These are phyloP conservation scores for Colletotrichum sp. DNA, from an alignment of 2,329 filamentous ascomycete species.

Conservation along the genomic window DNA sequence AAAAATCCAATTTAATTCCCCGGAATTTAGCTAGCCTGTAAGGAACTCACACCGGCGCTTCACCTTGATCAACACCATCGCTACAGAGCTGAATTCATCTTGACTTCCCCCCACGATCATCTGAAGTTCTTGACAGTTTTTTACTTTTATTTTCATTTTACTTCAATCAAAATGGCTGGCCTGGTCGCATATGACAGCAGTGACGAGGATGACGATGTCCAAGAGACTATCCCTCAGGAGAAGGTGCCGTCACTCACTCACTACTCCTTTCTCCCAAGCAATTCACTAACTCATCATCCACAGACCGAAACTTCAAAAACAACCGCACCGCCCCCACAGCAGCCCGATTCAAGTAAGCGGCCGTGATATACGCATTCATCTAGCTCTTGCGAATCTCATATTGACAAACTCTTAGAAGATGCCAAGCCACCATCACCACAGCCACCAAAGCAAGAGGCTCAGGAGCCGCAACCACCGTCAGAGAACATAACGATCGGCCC, in stretches of 20 bases:
- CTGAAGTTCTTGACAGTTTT: not conserved
- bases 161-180: constrained; percentile 38
- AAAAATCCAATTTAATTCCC: not conserved
- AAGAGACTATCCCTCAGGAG: not conserved
- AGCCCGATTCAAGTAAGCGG: not conserved
- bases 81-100: not conserved
- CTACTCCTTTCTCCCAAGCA: not conserved
- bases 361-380: no score
- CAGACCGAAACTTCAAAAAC: not conserved
- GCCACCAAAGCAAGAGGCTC: not conserved
- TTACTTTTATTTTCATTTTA: not conserved
- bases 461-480: not conserved
- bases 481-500: constrained; percentile 30
- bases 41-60: not conserved
- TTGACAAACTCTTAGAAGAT: not conserved
- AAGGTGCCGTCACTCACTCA: not conserved
- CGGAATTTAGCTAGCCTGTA: not conserved
- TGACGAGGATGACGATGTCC: constrained; percentile 50
- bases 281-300: not conserved
- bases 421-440: not conserved
- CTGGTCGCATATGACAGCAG: constrained; percentile 58
- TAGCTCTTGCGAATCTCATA: not conserved
- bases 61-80: not conserved
- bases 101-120: not conserved
- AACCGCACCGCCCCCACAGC: not conserved